Conservation (phyloP, 768 basidiomycete species). For the Hortiboletus flavorubellus region DNA sequence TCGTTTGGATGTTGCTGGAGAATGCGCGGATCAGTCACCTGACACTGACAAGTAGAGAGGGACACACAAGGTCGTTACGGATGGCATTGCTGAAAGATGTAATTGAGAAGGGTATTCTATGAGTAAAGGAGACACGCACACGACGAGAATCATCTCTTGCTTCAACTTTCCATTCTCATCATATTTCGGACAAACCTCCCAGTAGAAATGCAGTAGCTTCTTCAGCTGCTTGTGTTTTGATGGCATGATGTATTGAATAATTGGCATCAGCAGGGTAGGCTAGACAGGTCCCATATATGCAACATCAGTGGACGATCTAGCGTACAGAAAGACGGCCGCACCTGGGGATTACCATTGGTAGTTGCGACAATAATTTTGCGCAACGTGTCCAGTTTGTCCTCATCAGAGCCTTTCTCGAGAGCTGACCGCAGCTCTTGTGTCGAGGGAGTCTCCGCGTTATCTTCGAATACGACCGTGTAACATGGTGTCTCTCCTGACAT, state of each 20-base stretch:
- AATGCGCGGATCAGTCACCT: background rate
- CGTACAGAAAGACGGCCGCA: conserved; percentile 23
- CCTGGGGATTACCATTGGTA: conserved; percentile 92
- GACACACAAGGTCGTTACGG: conserved; percentile 88
- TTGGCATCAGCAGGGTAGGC: conserved; percentile 94
- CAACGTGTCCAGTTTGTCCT: conserved; percentile 95
- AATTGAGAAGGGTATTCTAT: conserved; percentile 7
- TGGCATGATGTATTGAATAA: conserved; percentile 97
- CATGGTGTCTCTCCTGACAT: conserved; percentile 59
- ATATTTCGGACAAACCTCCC: conserved; percentile 97
- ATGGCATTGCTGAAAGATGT: conserved; percentile 75
- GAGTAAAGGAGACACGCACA: conserved; percentile 52
- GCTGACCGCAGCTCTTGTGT: conserved; percentile 75
- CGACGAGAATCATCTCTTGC: conserved; percentile 99
- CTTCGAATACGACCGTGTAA: conserved; percentile 78
- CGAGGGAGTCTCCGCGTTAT: conserved; percentile 70
- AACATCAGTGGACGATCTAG: background rate
- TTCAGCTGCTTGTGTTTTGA: conserved; percentile 94
- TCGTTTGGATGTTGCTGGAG: conserved; percentile 97
- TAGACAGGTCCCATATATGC: conserved; percentile 27
- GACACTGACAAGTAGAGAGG: background rate
- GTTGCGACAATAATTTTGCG: conserved; percentile 91
- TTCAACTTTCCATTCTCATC: conserved; percentile 96
- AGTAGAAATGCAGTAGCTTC: conserved; percentile 94
- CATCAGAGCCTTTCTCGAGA: conserved; percentile 94